phyloP scores from a whole-genome alignment of 345 rosid genomes.

The Noccaea bulbosa region DNA sequence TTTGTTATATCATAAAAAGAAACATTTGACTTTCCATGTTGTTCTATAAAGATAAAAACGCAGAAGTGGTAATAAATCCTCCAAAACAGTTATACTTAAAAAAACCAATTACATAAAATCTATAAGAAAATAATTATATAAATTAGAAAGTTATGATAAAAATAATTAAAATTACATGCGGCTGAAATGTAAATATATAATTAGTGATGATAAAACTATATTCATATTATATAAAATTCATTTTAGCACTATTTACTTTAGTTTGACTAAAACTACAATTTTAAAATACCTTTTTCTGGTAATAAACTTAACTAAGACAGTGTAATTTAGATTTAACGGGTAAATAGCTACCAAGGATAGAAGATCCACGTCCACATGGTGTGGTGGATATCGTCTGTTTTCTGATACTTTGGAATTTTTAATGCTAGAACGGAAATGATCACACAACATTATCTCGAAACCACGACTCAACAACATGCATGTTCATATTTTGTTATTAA shows the following conservation, averaged over 20 bases:
- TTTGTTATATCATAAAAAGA: not conserved
- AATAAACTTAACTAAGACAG: too few relatives aligned
- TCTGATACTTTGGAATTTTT: slow-evolving; percentile 3
- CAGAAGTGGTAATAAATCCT: slow-evolving; percentile 6
- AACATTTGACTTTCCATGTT: not conserved
- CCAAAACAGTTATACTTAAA: not conserved
- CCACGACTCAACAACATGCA: slow-evolving; percentile 32
- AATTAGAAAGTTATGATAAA: too few relatives aligned
- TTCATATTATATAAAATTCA: not conserved
- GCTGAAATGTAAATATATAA: not conserved
- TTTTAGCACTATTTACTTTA: not conserved
- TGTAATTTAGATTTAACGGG: too few relatives aligned
- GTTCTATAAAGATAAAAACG: not conserved
- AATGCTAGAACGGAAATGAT: slow-evolving; percentile 25
- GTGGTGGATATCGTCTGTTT: slow-evolving; percentile 26
- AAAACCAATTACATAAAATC: not conserved
- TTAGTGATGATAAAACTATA: not conserved
- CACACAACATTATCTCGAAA: slow-evolving; percentile 3
- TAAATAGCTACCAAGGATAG: not conserved
- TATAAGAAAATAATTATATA: not conserved
- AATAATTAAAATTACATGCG: not conserved
- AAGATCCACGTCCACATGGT: slow-evolving; percentile 38
- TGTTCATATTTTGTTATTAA: not conserved
- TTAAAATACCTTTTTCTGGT: too few relatives aligned
- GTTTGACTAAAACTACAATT: not conserved